These are phyloP conservation scores for Aspergillus puulaauensis DNA, from an alignment of 2,329 filamentous ascomycete genomes.

Conservation along the genomic window DNA sequence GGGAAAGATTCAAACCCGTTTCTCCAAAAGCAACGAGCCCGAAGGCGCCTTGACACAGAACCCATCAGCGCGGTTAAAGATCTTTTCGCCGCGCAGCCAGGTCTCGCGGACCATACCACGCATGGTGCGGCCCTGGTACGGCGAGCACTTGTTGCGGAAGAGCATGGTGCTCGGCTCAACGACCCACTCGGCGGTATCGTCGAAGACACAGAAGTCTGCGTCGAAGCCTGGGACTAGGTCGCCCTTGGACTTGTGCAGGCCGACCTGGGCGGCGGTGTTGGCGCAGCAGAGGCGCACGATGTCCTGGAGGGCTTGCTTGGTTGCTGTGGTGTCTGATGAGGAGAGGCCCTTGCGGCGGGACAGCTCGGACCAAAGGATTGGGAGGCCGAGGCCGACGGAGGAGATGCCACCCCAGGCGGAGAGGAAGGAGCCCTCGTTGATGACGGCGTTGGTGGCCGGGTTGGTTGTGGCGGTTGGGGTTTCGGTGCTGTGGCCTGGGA, in stretches of 20 bases:
- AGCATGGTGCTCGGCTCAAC: constrained; percentile 78
- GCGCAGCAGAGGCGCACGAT: constrained; percentile 82
- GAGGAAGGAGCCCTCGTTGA: constrained; percentile 78
- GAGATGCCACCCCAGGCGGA: constrained; percentile 95
- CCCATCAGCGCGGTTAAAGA: constrained; percentile 67
- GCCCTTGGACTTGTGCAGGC: constrained; percentile 78
- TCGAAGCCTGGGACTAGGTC: constrained; percentile 78
- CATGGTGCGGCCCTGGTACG: constrained; percentile 80
- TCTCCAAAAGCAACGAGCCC: constrained; percentile 43
- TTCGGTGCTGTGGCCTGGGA: constrained; percentile 51
- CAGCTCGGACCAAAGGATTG: constrained; percentile 82
- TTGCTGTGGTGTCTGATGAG: constrained; percentile 39
- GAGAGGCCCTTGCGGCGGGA: constrained; percentile 55
- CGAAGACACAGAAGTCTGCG: constrained; percentile 89
- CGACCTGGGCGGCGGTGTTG: constrained; percentile 86
- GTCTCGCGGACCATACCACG: constrained; percentile 79
- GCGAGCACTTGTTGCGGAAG: constrained; percentile 90
- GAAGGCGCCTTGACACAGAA: constrained; percentile 37
- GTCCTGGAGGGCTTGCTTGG: constrained; percentile 64
- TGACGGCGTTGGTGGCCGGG: constrained; percentile 24
- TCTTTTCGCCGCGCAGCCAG: constrained; percentile 73
- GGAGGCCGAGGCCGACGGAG: constrained; percentile 86
- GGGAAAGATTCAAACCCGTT: constrained; percentile 30
- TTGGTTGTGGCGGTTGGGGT: constrained; percentile 2
- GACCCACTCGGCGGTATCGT: constrained; percentile 76